Evolutionary conservation across 441 rosid species (phyloP), one percentile per base, ranked within the genome.

Genomic region (Isatis lusitanica): DNA sequence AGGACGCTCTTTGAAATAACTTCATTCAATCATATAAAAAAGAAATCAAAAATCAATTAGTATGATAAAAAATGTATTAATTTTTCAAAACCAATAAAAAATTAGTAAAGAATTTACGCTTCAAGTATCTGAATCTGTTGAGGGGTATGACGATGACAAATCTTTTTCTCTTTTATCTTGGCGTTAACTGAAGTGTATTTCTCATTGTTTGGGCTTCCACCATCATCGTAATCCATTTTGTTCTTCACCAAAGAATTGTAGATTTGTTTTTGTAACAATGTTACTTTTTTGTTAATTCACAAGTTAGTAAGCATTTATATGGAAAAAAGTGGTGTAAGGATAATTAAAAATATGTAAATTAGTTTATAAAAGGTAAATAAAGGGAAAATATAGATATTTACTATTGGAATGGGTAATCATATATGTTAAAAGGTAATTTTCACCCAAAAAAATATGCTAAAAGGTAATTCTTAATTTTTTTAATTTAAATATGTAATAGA

Each of bases 1-100:
- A 1, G 91, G 91, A 57, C 82, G 83, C 0, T 86, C 83, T 76
- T 79, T 85, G 82, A 87, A 92, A 68, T 78, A 88, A 56, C 94
- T 90, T 56, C 35, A 58, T 33, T 42, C 51, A 21, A 63, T 6
- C 39, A 46, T 39, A 52, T 21, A 21, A 21, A 21, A 21, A 21
- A 43, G 0, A 73, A 52, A 21, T 9, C 0, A 10, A 68, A 53
- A 53, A 7, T 13, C 11, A 44, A 6, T 68, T 16, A 61, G 24
- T 35, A 36, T 0, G 26, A 53, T 0, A 43, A 42, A 24, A 24
- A 12, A 24, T 1, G 26, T 4, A 42, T 17, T 8, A 52, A 4
- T 5, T 4, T 21, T 1, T 9, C 0, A 11, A 38, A 47, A 61
- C n/a, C 10, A 16, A 55, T 47, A 26, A 50, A 69, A 2, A 48